Percentiles rank a stretch among this genome's conserved stretches.
Evolutionary conservation across 768 basidiomycete species (phyloP).

Genomic region (Lentinus brumalis): DNA sequence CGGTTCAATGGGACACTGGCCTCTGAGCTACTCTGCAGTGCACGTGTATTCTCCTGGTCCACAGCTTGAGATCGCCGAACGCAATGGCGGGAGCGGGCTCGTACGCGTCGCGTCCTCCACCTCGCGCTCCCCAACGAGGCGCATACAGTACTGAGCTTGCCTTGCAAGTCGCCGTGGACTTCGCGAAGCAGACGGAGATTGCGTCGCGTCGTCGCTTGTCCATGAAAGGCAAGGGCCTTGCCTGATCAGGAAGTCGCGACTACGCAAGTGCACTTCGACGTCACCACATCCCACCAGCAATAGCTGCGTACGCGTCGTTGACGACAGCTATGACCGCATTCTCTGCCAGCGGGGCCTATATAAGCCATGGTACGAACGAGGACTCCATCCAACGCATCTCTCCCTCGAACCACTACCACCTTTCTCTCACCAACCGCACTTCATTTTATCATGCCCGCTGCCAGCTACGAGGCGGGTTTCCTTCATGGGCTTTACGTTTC

Average conservation of each 20-base stretch:
- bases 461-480: slow-evolving; percentile 6
- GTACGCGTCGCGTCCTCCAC: too few relatives aligned
- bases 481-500: neutral
- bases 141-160: too few relatives aligned
- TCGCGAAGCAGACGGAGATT: too few relatives aligned
- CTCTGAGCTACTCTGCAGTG: too few relatives aligned
- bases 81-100: too few relatives aligned
- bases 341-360: neutral
- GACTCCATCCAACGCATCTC: neutral
- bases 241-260: neutral
- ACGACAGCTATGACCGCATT: slow-evolving; percentile 8
- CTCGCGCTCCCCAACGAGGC: too few relatives aligned
- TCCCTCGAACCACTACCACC: neutral
- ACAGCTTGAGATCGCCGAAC: too few relatives aligned
- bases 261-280: neutral
- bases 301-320: neutral
- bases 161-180: too few relatives aligned
- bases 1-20: too few relatives aligned
- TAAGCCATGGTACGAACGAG: neutral
- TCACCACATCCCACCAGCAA: neutral
- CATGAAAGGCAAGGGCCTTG: neutral
- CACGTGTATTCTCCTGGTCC: too few relatives aligned
- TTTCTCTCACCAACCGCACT: neutral
- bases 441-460: neutral
- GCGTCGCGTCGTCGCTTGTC: neutral